A percentile compares a stretch with the other conserved stretches of the same genome.
Conservation (phyloP, 352 stramenopile species). For the Aphanomyces astaci region DNA sequence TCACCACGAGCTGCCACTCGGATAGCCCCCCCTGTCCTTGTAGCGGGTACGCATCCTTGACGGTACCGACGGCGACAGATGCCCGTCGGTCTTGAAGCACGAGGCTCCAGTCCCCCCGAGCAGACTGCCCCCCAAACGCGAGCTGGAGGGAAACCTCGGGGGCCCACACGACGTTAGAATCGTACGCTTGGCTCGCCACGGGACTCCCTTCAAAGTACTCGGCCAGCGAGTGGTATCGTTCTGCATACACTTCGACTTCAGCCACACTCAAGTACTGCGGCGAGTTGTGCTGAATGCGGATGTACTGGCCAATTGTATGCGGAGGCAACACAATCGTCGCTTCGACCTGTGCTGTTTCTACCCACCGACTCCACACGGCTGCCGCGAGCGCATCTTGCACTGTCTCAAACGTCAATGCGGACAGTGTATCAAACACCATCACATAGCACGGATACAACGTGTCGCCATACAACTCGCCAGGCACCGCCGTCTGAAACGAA, state of each 20-base stretch:
- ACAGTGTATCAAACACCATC: conserved; percentile 54
- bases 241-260: conserved; percentile 65
- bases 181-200: conserved; percentile 23
- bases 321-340: conserved; percentile 38
- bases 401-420: conserved; percentile 48
- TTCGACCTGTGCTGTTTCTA: conserved; percentile 25
- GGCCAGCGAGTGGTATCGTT: conserved; percentile 46
- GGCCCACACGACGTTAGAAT: conserved; percentile 31
- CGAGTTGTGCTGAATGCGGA: conserved; percentile 48
- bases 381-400: conserved; percentile 42
- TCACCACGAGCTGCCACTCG: conserved; percentile 64
- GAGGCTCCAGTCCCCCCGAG: conserved; percentile 54
- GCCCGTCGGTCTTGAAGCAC: conserved; percentile 35
- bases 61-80: neutral
- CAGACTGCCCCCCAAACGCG: conserved; percentile 39
- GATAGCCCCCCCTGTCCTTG: conserved; percentile 40
- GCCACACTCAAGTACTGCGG: conserved; percentile 47
- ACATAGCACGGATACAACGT: conserved; percentile 75
- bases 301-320: conserved; percentile 40
- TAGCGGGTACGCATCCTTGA: neutral
- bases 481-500: neutral
- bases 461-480: neutral
- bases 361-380: conserved; percentile 39
- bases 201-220: conserved; percentile 50
- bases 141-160: conserved; percentile 53